Base-by-base conservation (phyloP, 129 eudicot genomes). In the Flaveria robusta region DNA sequence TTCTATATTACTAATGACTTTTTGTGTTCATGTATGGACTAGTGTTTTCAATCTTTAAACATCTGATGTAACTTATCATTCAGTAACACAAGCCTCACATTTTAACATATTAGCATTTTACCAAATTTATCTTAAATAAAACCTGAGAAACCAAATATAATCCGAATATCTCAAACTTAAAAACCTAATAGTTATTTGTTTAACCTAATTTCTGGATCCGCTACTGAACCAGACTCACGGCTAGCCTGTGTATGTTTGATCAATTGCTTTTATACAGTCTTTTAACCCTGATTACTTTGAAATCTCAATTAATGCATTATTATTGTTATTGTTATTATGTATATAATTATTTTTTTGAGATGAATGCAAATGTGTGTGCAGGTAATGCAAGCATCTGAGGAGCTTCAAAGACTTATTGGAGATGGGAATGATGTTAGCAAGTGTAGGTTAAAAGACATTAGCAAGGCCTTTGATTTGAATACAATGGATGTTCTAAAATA, bases 351-450 rank as follows among this genome's bases (percentile, higher is more conserved):
- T 29, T n/a, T 18, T 74, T 46, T 15, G 15, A 31, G 14, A 54
- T 7, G 10, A 60, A 23, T 74, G 50, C 7, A 39, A 59, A 26
- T 49, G 4, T 8, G 52, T 81, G 15, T 39, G 42, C 81, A 91
- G 99, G 91, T 83, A 64, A 83, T 95, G 85, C 75, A 74, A 45
- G 90, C 97, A 39, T 91, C 88, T 2, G 87, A 89, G 74, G 95
- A 95, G 77, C 92, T 95, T 64, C 85, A 89, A 54, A 83, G 84
- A 80, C 92, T 91, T 58, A 51, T 91, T 64, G 83, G 82, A 49
- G 75, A 64, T 20, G 87, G 79, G 41, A 74, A 77, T 69, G 96
- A 87, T 67, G 89, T 91, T 45, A 84, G 79, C 76, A 72, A 89
- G 68, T 60, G 85, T 59, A 80, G 63, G 22, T 64, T 94, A 64